Conservation (phyloP, 139 green algal genomes). For the Trebouxia sp. region DNA sequence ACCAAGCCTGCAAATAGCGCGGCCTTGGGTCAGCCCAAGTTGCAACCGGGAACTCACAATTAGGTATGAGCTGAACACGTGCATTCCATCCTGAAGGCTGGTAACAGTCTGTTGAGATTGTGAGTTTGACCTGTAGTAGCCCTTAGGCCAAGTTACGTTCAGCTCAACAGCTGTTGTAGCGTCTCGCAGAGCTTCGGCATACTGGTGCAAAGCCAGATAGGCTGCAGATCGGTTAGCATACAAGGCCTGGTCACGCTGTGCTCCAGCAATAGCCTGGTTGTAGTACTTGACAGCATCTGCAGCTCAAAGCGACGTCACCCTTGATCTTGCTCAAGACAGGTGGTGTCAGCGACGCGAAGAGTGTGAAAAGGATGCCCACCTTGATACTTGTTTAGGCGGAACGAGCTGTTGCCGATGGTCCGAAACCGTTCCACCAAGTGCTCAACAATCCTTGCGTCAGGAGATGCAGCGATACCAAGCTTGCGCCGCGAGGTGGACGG, state of each 20-base stretch:
- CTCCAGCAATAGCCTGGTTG: constrained; percentile 16
- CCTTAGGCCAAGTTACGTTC: constrained; percentile 2
- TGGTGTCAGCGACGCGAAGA: too few species aligned
- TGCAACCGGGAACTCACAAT: too few species aligned
- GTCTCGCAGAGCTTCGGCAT: not conserved
- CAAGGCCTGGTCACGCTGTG: not conserved
- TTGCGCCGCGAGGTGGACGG: too few species aligned
- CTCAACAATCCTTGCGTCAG: not conserved
- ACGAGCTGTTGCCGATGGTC: not conserved
- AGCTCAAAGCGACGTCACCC: too few species aligned
- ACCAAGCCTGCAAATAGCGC: not conserved
- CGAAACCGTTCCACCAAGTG: not conserved
- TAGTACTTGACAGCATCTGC: constrained; percentile 14
- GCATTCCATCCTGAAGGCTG: not conserved
- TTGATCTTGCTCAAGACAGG: too few species aligned
- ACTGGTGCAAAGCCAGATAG: not conserved
- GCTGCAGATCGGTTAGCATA: constrained; percentile 7
- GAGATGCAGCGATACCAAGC: too few species aligned
- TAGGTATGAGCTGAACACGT: not conserved
- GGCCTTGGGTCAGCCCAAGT: too few species aligned
- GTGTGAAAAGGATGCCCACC: too few species aligned
- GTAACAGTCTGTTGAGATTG: not conserved
- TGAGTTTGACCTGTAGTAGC: not conserved
- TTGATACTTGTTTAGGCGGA: not conserved
- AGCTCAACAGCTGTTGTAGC: not conserved